Evolutionary conservation across 78 protist species (phyloP), one percentile per base, ranked within the genome.

Genomic region (Cavenderia fasciculata): DNA sequence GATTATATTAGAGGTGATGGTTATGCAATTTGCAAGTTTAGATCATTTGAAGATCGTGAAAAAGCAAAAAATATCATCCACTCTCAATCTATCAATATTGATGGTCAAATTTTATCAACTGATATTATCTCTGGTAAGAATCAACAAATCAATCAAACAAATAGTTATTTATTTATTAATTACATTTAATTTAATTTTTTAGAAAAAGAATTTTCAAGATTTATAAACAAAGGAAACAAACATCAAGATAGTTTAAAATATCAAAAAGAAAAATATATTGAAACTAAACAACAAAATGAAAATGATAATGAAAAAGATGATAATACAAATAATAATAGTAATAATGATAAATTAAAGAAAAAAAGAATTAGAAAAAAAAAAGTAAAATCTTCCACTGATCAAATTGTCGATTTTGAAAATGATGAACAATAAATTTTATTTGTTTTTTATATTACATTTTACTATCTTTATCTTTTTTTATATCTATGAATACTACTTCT

Each of bases 1-100:
- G 88, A 78, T 34, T 65, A 66, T 29, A 16, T 18, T 16, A n/a
- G 4, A 23, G 75, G 75, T n/a, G 52, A 27, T 5, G n/a, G 46
- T 25, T 16, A 62, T 46, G 88, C 88, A 5, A 65, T 78, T 25
- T 29, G 62, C 36, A 44, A 65, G 8, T 78, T 78, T 44, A 63
- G 40, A 33, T 36, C 74, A 21, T n/a, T 2, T 8, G 38, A 63
- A 21, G 72, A 63, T 4, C 33, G 72, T 11, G 72, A 63, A 4
- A 2, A 8, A 4, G 72, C 72, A 11, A 43, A 63, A 16, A 47
- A 31, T 5, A 33, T 63, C 51, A 27, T 63, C 2, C 33, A 16
- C 21, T 38, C 4, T 63, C 51, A 47, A 12, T 38, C 33, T n/a
- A 47, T 63, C 4, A 38, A 16, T 5, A 21, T 63, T 36, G 72